phyloP scores from a whole-genome alignment of 1,284 basidiomycete genomes.

The Farysia itapuensis region DNA sequence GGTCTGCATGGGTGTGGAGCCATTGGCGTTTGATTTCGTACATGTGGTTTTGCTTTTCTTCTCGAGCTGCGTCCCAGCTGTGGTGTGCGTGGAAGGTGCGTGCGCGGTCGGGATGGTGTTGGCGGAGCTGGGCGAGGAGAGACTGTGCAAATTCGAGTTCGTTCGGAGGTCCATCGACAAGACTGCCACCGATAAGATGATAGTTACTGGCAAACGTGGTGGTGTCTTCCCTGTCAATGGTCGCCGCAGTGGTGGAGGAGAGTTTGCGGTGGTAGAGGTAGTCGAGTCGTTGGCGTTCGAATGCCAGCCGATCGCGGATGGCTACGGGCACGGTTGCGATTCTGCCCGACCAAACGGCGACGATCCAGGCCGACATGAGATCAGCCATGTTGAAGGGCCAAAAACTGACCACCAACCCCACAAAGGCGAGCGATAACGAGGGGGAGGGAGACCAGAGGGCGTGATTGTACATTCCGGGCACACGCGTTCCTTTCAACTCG shows the following conservation, averaged over 20 bases:
- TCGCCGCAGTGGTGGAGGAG: background rate
- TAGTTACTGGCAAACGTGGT: slow-evolving; percentile 2
- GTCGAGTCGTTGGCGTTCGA: slow-evolving; percentile 11
- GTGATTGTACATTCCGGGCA: slow-evolving; percentile 35
- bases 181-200: slow-evolving; percentile 6
- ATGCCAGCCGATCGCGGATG: slow-evolving; percentile 5
- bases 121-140: slow-evolving; percentile 7
- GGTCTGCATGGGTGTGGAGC: slow-evolving; percentile 10
- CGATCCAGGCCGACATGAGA: slow-evolving; percentile 24
- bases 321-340: slow-evolving; percentile 14
- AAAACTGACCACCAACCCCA: slow-evolving; percentile 30
- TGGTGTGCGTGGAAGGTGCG: slow-evolving; percentile 4
- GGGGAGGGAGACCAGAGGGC: slow-evolving; percentile 14
- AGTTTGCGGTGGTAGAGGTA: slow-evolving; percentile 6
- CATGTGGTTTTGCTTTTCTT: slow-evolving; percentile 19
- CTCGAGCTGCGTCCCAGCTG: slow-evolving; percentile 27
- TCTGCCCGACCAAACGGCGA: slow-evolving; percentile 30
- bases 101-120: slow-evolving; percentile 5
- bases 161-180: slow-evolving; percentile 7
- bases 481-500: slow-evolving; percentile 6
- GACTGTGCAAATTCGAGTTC: slow-evolving; percentile 16
- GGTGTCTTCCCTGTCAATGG: background rate
- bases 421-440: slow-evolving; percentile 22
- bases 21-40: slow-evolving; percentile 21
- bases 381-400: slow-evolving; percentile 40